A percentile compares a stretch with the other conserved stretches of the same genome.
phyloP scores from a whole-genome alignment of 306 rosid species.

The Crataegus laevigata region DNA sequence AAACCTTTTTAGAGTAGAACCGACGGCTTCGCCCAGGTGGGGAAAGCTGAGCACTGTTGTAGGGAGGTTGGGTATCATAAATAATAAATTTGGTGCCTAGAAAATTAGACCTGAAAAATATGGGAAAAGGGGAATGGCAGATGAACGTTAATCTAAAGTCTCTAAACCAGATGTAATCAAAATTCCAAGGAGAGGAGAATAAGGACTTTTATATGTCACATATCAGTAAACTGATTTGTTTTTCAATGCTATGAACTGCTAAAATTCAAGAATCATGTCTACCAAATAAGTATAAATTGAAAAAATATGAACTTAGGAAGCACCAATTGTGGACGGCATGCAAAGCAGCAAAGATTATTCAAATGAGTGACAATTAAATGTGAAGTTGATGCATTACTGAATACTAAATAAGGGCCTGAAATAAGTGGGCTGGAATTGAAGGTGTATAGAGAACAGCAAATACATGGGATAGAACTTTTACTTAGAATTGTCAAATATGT shows the following conservation, averaged over 20 bases:
- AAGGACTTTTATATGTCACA: neutral
- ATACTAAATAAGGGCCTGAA: neutral
- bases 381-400: neutral
- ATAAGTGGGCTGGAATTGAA: neutral
- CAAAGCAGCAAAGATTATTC: neutral
- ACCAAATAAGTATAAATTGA: neutral
- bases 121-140: neutral
- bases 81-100: conserved; percentile 90
- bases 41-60: conserved; percentile 44
- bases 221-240: neutral
- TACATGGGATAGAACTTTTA: neutral
- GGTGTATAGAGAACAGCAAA: neutral
- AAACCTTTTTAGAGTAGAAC: conserved; percentile 70
- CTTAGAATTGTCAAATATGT: neutral
- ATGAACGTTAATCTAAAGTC: neutral
- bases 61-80: conserved; percentile 84
- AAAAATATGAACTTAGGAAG: neutral
- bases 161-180: neutral
- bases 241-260: neutral
- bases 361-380: neutral
- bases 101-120: conserved; percentile 70
- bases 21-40: conserved; percentile 78
- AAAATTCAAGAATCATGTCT: neutral
- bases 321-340: neutral
- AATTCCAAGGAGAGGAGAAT: neutral